Evolutionary conservation across 495 filamentous ascomycete species (phyloP).

Genomic region (Podospora pseudopauciseta): DNA sequence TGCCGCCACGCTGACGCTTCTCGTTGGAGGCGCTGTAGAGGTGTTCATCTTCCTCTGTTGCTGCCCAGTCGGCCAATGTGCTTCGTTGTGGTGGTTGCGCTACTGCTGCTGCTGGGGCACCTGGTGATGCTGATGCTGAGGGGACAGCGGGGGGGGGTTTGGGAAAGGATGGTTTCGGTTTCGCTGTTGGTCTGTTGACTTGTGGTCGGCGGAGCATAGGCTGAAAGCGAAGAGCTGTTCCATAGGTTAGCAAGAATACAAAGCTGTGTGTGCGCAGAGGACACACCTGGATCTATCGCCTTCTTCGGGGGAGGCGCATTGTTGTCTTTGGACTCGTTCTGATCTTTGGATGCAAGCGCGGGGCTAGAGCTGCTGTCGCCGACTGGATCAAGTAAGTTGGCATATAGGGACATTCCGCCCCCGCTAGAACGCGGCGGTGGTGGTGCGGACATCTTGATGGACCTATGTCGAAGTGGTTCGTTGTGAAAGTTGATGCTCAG

Average conservation of each 20-base stretch:
- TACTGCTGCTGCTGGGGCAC: background rate
- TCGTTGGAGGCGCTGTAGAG: constrained; percentile 43
- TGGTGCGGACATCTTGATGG: constrained; percentile 16
- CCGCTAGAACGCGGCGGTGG: constrained; percentile 24
- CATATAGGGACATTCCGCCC: constrained; percentile 53
- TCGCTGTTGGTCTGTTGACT: constrained; percentile 57
- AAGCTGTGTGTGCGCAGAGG: background rate
- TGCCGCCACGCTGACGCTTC: constrained; percentile 72
- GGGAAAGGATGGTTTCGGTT: constrained; percentile 61
- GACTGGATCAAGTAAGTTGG: constrained; percentile 51
- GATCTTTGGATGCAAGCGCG: constrained; percentile 69
- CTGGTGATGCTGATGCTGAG: constrained; percentile 14
- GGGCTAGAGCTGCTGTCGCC: constrained; percentile 35
- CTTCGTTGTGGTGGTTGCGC: constrained; percentile 45
- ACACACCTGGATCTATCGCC: constrained; percentile 55
- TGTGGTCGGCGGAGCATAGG: constrained; percentile 65
- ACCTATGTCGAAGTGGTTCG: background rate
- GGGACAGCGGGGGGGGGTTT: constrained; percentile 32
- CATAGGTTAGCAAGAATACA: background rate
- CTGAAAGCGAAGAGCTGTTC: constrained; percentile 73
- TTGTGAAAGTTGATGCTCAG: background rate
- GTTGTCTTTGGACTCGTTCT: constrained; percentile 68
- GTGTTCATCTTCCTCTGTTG: constrained; percentile 63
- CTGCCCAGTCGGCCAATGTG: constrained; percentile 81
- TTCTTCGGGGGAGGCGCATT: constrained; percentile 65